Evolutionary conservation across 1,284 basidiomycete genomes (phyloP).

Genomic region (Leccinum pachyderme): DNA sequence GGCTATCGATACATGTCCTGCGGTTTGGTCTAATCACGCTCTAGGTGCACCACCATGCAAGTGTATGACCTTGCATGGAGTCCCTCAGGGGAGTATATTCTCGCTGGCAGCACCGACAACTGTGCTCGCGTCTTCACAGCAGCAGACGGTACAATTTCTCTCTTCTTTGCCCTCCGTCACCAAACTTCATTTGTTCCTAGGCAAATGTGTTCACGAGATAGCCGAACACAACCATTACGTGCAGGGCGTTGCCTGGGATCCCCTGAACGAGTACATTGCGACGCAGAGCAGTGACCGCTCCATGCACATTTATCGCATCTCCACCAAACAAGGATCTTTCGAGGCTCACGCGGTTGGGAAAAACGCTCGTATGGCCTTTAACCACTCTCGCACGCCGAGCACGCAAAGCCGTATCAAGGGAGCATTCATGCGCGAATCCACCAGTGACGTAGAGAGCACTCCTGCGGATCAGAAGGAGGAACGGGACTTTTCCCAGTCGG

Average conservation of each 20-base stretch:
- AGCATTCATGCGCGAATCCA: slow-evolving; percentile 67
- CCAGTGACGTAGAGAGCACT: slow-evolving; percentile 70
- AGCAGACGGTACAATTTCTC: slow-evolving; percentile 57
- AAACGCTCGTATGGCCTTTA: slow-evolving; percentile 72
- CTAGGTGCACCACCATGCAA: slow-evolving; percentile 80
- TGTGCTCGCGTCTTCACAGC: slow-evolving; percentile 84
- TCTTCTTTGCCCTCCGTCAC: slow-evolving; percentile 2
- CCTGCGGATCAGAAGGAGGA: slow-evolving; percentile 50
- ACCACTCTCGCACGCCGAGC: slow-evolving; percentile 65
- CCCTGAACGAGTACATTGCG: slow-evolving; percentile 90
- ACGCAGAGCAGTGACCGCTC: slow-evolving; percentile 92
- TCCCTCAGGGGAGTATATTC: slow-evolving; percentile 89
- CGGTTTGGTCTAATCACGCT: slow-evolving; percentile 6
- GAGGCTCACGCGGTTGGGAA: slow-evolving; percentile 85
- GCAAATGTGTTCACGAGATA: slow-evolving; percentile 80
- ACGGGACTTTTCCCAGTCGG: slow-evolving; percentile 18
- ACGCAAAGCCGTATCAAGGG: slow-evolving; percentile 50
- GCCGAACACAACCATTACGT: slow-evolving; percentile 93
- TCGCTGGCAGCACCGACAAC: slow-evolving; percentile 96
- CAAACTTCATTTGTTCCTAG: slow-evolving; percentile 36
- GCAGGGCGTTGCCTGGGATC: slow-evolving; percentile 97
- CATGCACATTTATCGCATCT: slow-evolving; percentile 86
- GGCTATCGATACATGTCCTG: slow-evolving; percentile 17
- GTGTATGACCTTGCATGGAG: slow-evolving; percentile 99
- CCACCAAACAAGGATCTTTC: slow-evolving; percentile 72